A percentile compares a stretch with the other conserved stretches of the same genome.
phyloP scores from a whole-genome alignment of 192 early-diverging fungal species.

The Linnemannia schmuckeri region DNA sequence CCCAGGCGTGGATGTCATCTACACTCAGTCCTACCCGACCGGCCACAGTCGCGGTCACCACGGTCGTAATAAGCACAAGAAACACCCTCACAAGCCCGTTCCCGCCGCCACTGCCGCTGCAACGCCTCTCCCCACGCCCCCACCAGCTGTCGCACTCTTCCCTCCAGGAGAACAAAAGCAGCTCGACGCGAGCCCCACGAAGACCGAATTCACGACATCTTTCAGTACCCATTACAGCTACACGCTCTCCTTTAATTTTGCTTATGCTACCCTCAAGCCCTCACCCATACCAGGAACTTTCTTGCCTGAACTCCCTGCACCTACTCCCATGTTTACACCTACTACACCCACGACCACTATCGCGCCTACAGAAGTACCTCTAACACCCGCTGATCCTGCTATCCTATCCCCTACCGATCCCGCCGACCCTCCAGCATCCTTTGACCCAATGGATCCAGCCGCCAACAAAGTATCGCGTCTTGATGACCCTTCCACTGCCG shows the following conservation, averaged over 20 bases:
- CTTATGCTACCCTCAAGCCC: background rate
- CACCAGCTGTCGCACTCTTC: background rate
- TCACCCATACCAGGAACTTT: background rate
- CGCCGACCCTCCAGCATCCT: background rate
- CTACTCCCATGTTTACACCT: background rate
- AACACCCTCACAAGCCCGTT: background rate
- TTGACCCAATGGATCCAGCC: background rate
- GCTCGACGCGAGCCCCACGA: background rate
- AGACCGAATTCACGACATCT: background rate
- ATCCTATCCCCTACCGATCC: background rate
- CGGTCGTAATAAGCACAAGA: background rate
- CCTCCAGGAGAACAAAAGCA: background rate
- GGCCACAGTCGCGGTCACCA: background rate
- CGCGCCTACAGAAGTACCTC: background rate
- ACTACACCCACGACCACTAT: background rate
- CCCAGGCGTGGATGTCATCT: slow-evolving; percentile 1
- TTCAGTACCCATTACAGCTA: slow-evolving; percentile 1
- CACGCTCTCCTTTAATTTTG: slow-evolving; percentile 23
- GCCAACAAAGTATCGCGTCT: background rate
- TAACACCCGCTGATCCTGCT: background rate
- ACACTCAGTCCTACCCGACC: background rate
- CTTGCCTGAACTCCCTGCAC: slow-evolving; percentile 14
- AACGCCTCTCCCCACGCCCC: background rate
- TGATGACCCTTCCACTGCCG: background rate
- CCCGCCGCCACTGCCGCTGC: background rate